A percentile compares a stretch with the other conserved stretches of the same genome.
Conservation (phyloP, 805 yeast species). For the Starmerella gropengiesseri region DNA sequence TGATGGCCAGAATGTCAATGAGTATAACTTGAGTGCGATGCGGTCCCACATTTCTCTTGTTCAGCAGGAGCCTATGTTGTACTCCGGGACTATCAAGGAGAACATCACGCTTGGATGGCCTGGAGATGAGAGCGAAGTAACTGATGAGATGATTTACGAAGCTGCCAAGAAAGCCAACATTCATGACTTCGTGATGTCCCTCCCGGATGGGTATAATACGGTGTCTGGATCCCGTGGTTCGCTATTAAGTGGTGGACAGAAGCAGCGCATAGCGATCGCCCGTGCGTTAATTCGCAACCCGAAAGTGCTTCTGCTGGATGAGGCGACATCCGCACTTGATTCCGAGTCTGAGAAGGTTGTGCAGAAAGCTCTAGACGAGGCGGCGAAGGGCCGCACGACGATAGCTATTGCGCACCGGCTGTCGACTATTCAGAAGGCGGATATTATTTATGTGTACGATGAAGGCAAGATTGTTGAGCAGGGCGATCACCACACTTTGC, state of each 20-base stretch:
- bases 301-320: slow-evolving; percentile 52
- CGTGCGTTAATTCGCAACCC: slow-evolving; percentile 62
- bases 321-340: slow-evolving; percentile 57
- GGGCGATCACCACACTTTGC: slow-evolving; percentile 43
- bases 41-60: slow-evolving; percentile 47
- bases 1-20: slow-evolving; percentile 42
- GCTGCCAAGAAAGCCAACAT: slow-evolving; percentile 45
- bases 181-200: slow-evolving; percentile 44
- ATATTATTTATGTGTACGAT: slow-evolving; percentile 48
- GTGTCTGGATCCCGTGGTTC: slow-evolving; percentile 47
- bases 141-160: slow-evolving; percentile 37
- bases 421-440: slow-evolving; percentile 55
- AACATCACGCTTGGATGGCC: slow-evolving; percentile 43
- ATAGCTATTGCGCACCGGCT: slow-evolving; percentile 79
- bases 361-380: slow-evolving; percentile 56
- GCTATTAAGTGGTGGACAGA: slow-evolving; percentile 62
- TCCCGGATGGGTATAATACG: slow-evolving; percentile 54
- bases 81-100: slow-evolving; percentile 46
- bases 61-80: slow-evolving; percentile 51
- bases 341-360: slow-evolving; percentile 66
- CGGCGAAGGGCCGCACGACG: slow-evolving; percentile 63
- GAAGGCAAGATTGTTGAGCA: slow-evolving; percentile 52
- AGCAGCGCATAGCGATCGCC: slow-evolving; percentile 67
- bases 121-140: slow-evolving; percentile 26
- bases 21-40: slow-evolving; percentile 40